Evolutionary conservation across 2,329 filamentous ascomycete species (phyloP), one percentile per base, ranked within the genome.

Genomic region (Botrytis galanthina): DNA sequence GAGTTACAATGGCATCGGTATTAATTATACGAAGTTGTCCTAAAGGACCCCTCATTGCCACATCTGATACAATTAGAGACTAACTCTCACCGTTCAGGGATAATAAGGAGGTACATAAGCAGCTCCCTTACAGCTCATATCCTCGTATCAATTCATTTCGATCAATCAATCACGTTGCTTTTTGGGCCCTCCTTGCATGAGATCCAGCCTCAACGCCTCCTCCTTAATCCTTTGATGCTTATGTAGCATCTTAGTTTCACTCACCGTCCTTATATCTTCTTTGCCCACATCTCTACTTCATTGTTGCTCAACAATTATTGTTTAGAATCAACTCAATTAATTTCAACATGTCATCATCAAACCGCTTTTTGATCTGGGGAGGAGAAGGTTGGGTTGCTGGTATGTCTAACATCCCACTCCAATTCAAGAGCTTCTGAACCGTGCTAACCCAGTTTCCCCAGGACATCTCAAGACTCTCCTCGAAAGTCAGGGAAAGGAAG

Each of bases 281-380:
- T 51, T 46, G 8, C 69, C 29, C 26, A 64, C 35, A 22, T 32
- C 48, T 59, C 20, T 26, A 54, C 64, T 20, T 57, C 44, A 10
- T n/a, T 18, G 20, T 35, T 51, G 5, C 22, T 14, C 64, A 54
- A 29, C 8, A n/a, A 35, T 29, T 4, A 42, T 44, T 44, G 10
- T 57, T 32, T 10, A 57, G 12, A 42, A 69, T 57, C 18, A 69
- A 48, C 10, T 57, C 46, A 42, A 68, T 57, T 35, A 48, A n/a
- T n/a, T 59, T 37, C 46, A 68, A 51, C 18, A 76, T 76, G 75
- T 68, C 73, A 64, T 64, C 72, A 32, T 44, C 51, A 66, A 75
- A 76, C 63, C 74, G 72, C 76, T 90, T 87, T 81, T 85, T 91
- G 76, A 88, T 91, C 78, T 91, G 89, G 88, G 89, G 89, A 68